Base-by-base conservation (phyloP, 2,329 filamentous ascomycete species). In the Aureobasidium sp. region DNA sequence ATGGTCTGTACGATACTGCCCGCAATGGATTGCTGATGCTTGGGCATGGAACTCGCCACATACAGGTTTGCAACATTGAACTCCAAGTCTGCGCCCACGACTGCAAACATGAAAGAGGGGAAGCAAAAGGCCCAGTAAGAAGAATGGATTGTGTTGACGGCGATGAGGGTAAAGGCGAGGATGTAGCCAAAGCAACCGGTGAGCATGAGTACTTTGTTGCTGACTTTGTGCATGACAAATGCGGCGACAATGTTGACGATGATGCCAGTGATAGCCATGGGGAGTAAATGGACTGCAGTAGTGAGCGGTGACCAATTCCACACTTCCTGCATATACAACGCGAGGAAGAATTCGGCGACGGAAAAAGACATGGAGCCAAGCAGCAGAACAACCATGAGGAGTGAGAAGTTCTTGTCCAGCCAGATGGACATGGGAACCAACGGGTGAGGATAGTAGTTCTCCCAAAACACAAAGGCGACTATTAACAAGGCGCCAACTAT, bases 51-150 rank as follows among this genome's bases (percentile, higher is more conserved):
- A 4, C 82, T 84, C 77, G 87, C 82, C 58, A 88, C 84, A 64
- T 88, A 88, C 80, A 88, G 85, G 78, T 89, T 88, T 3, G 82
- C 81, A 23, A 88, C 85, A 62, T 87, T 87, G 70, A 88, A 88
- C 61, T 88, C 81, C 35, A 89, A 80, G 67, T 88, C 86, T 0
- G 84, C 84, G 1, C 86, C 86, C 4, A 86, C 74, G 1, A 88
- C 85, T 23, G 80, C 79, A 27, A 88, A 70, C 17, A 84, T 71
- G 40, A 87, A 71, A 0, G 79, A 79, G 0, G 85, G 84, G 67
- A 88, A 88, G 6, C 81, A 77, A 62, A 86, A 83, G 0, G 79
- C 79, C 85, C 85, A 89, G 69, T 88, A 88, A 19, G 75, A 78
- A 60, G 78, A 79, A 10, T 80, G 75, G 1, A 77, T 68, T 40